Evolutionary conservation across 345 rosid species (phyloP).

Genomic region (Excoecaria cochinchinensis): DNA sequence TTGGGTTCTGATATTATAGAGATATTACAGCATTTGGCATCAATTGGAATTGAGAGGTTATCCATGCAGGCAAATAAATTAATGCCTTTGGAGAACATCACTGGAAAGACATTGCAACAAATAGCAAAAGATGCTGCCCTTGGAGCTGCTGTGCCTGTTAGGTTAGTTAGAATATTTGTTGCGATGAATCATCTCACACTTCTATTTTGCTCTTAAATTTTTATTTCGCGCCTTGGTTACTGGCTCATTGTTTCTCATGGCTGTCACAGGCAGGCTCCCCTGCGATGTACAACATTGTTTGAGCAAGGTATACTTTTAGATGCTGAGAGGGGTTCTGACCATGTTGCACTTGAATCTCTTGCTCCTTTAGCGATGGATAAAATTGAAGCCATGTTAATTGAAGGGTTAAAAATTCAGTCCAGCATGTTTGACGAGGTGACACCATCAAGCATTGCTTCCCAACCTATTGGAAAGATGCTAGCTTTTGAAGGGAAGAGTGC

Average conservation of each 20-base stretch:
- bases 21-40: slow-evolving; percentile 47
- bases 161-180: slow-evolving; percentile 32
- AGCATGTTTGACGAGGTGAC: slow-evolving; percentile 60
- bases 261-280: slow-evolving; percentile 25
- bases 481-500: slow-evolving; percentile 21
- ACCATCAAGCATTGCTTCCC: slow-evolving; percentile 43
- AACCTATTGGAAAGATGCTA: slow-evolving; percentile 11
- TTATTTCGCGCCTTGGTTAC: slow-evolving; percentile 14
- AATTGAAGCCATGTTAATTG: slow-evolving; percentile 53
- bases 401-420: slow-evolving; percentile 68
- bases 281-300: slow-evolving; percentile 15
- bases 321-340: slow-evolving; percentile 24
- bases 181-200: not conserved
- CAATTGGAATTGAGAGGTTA: slow-evolving; percentile 47
- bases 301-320: slow-evolving; percentile 7
- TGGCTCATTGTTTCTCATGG: slow-evolving; percentile 12
- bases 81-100: slow-evolving; percentile 70
- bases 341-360: slow-evolving; percentile 39
- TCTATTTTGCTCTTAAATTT: not conserved
- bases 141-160: slow-evolving; percentile 28
- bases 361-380: slow-evolving; percentile 41
- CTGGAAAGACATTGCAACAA: slow-evolving; percentile 55
- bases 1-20: slow-evolving; percentile 58
- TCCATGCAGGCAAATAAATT: slow-evolving; percentile 37
- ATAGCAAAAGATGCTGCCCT: slow-evolving; percentile 34